A percentile compares a stretch with the other conserved stretches of the same genome.
These are phyloP conservation scores for Herpotrichia juniperi DNA, from an alignment of 2,329 filamentous ascomycete genomes.

Conservation along the genomic window DNA sequence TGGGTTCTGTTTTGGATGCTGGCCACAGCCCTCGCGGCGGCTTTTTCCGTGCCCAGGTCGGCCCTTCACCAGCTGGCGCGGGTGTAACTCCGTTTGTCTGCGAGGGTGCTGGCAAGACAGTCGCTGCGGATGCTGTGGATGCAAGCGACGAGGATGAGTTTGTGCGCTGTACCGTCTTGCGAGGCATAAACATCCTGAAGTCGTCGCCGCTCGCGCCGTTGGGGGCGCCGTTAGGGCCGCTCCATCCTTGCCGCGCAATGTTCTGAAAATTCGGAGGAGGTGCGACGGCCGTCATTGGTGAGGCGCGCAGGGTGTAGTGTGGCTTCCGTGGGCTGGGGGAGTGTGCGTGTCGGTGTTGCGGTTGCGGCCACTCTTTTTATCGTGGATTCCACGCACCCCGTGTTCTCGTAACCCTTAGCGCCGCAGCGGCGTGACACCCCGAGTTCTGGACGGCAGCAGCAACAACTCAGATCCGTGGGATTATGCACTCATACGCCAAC, in stretches of 20 bases:
- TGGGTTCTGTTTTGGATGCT: conserved; percentile 68
- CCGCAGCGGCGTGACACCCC: conserved; percentile 35
- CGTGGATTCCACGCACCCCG: conserved; percentile 29
- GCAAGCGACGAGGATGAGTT: conserved; percentile 88
- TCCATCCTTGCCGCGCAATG: conserved; percentile 67
- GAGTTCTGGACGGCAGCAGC: conserved; percentile 22
- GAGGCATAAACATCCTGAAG: conserved; percentile 85
- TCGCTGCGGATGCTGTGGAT: conserved; percentile 68
- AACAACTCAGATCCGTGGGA: conserved; percentile 14
- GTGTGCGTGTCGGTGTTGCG: conserved; percentile 15
- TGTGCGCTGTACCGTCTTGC: conserved; percentile 83
- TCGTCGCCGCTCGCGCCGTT: conserved; percentile 77
- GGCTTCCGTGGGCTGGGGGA: conserved; percentile 16
- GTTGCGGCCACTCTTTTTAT: conserved; percentile 24
- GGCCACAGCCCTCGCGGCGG: conserved; percentile 66
- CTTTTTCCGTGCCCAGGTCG: conserved; percentile 57
- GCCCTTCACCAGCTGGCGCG: conserved; percentile 31
- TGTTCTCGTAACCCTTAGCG: conserved; percentile 32
- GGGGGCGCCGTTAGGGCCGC: conserved; percentile 62
- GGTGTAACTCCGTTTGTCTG: conserved; percentile 66
- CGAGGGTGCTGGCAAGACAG: conserved; percentile 66
- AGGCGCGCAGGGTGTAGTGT: conserved; percentile 24
- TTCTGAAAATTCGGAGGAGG: conserved; percentile 68
- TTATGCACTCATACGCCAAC: conserved; percentile 37
- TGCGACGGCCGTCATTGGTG: conserved; percentile 69